A percentile compares a stretch with the other conserved stretches of the same genome.
These are phyloP conservation scores for Vitis hybrid DNA, from an alignment of 177 flowering plant species.

Conservation along the genomic window DNA sequence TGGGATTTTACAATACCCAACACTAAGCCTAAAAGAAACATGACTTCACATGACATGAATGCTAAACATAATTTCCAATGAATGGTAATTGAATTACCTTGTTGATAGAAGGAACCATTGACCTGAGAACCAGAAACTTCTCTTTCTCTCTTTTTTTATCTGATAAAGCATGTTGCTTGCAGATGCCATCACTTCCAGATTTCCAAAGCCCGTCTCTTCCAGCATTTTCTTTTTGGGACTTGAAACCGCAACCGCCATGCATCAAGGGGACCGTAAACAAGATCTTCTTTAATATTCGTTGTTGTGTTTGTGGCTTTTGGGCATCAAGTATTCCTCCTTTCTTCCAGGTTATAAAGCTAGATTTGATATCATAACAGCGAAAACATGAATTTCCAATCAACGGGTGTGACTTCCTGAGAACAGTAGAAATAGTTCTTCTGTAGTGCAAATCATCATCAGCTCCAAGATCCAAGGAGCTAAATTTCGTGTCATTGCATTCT, in stretches of 20 bases:
- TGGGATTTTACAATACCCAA: not conserved
- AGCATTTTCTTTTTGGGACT: slow-evolving; percentile 11
- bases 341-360: slow-evolving; percentile 38
- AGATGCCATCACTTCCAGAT: slow-evolving; percentile 2
- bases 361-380: slow-evolving; percentile 9
- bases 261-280: slow-evolving; percentile 33
- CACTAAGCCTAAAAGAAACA: too few relatives aligned
- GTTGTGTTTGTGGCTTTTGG: slow-evolving; percentile 10
- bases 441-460: slow-evolving; percentile 37
- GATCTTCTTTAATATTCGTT: slow-evolving; percentile 35
- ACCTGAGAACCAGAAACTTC: slow-evolving; percentile 30
- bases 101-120: slow-evolving; percentile 34
- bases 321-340: slow-evolving; percentile 5
- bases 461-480: slow-evolving; percentile 28
- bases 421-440: slow-evolving; percentile 27
- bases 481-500: slow-evolving; percentile 26
- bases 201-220: slow-evolving; percentile 3
- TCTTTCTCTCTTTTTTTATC: slow-evolving; percentile 28
- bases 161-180: slow-evolving; percentile 1
- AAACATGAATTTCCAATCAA: slow-evolving; percentile 12
- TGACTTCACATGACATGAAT: not conserved
- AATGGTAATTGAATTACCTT: slow-evolving; percentile 24
- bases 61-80: not conserved
- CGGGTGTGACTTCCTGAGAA: slow-evolving; percentile 23
- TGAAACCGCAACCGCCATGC: slow-evolving; percentile 16